Evolutionary conservation across 2,329 filamentous ascomycete genomes (phyloP).

Genomic region (Colletotrichum lupini): DNA sequence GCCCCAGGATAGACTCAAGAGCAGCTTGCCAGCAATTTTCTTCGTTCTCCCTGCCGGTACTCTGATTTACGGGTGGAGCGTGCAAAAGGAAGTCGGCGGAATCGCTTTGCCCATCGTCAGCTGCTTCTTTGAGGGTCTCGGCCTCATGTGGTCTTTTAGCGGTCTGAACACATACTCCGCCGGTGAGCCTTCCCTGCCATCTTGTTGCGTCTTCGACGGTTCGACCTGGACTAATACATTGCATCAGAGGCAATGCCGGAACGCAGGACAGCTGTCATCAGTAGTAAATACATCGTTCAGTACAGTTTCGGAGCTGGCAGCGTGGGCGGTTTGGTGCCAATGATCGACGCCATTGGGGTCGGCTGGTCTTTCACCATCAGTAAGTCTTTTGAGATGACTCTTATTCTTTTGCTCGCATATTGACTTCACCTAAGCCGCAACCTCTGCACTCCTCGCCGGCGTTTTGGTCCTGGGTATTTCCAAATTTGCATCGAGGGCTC

Average conservation of each 20-base stretch:
- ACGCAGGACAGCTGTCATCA: conserved; percentile 34
- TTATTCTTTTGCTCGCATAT: not conserved
- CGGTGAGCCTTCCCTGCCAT: conserved; percentile 39
- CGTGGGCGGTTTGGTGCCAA: conserved; percentile 61
- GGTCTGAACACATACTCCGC: conserved; percentile 53
- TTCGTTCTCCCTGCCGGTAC: conserved; percentile 72
- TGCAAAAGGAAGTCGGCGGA: conserved; percentile 44
- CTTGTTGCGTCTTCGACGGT: too few relatives aligned
- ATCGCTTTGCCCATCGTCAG: conserved; percentile 48
- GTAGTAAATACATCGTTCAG: conserved; percentile 37
- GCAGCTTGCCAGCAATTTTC: conserved; percentile 68
- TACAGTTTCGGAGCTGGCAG: conserved; percentile 49
- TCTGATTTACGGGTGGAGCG: conserved; percentile 74
- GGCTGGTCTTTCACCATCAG: conserved; percentile 63
- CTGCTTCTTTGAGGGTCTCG: conserved; percentile 46
- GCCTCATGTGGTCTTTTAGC: conserved; percentile 50
- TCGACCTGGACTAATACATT: not conserved
- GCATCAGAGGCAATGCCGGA: conserved; percentile 33
- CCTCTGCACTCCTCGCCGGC: conserved; percentile 12
- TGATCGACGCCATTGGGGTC: conserved; percentile 61
- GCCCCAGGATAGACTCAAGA: conserved; percentile 76
- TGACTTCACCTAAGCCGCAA: conserved; percentile 1
- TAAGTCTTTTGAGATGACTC: not conserved
- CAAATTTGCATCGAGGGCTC: conserved; percentile 26
- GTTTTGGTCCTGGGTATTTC: conserved; percentile 22